phyloP scores from a whole-genome alignment of 768 basidiomycete genomes.

The Boletus bicolor region DNA sequence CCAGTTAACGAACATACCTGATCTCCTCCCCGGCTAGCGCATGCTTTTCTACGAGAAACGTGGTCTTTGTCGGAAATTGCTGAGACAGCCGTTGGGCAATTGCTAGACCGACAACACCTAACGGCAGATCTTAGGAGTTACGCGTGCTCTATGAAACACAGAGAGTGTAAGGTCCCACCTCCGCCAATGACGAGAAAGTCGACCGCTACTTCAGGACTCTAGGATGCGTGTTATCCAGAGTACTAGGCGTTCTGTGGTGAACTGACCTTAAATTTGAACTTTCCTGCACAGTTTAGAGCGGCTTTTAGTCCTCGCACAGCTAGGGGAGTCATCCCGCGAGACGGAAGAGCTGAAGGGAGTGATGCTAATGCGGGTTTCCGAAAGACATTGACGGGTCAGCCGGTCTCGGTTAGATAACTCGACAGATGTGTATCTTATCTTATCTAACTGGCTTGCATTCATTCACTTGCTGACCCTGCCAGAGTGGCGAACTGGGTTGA shows the following conservation, averaged over 20 bases:
- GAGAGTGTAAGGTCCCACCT: constrained; percentile 41
- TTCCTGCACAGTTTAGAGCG: constrained; percentile 58
- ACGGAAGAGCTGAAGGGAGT: background rate
- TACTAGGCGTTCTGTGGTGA: background rate
- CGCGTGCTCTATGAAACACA: background rate
- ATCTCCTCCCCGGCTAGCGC: constrained; percentile 76
- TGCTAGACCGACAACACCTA: constrained; percentile 83
- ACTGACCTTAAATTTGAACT: constrained; percentile 59
- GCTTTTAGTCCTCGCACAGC: constrained; percentile 50
- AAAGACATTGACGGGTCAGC: background rate
- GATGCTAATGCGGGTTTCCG: background rate
- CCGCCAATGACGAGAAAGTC: constrained; percentile 90
- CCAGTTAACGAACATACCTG: constrained; percentile 45
- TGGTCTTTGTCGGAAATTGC: constrained; percentile 63
- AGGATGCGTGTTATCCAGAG: background rate
- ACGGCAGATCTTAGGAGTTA: background rate
- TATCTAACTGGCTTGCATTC: constrained; percentile 6
- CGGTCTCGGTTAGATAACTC: constrained; percentile 8
- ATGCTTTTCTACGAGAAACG: constrained; percentile 80
- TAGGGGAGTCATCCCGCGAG: constrained; percentile 28
- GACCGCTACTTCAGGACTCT: constrained; percentile 67
- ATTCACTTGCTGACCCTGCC: background rate
- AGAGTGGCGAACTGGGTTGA: background rate
- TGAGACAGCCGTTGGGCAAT: constrained; percentile 72
- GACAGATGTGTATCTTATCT: constrained; percentile 16